Percentiles rank a stretch among this genome's conserved stretches.
These are phyloP conservation scores for Cytospora chrysosperma DNA, from an alignment of 2,329 filamentous ascomycete genomes.

Conservation along the genomic window DNA sequence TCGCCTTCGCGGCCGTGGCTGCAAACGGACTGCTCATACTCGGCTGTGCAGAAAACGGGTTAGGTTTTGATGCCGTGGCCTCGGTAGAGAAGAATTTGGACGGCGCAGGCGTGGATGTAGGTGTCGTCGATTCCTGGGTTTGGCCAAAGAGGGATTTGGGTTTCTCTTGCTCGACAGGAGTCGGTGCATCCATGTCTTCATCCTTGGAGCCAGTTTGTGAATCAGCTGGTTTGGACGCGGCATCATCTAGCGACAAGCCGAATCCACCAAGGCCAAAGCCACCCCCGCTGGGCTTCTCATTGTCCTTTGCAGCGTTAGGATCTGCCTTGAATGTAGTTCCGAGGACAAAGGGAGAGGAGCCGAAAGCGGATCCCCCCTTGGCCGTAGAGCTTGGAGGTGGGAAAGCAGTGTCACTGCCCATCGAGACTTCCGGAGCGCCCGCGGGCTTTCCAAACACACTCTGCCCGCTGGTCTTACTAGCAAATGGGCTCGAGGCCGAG, in stretches of 20 bases:
- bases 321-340: constrained; percentile 67
- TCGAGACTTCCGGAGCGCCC: constrained; percentile 33
- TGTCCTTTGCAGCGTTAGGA: constrained; percentile 58
- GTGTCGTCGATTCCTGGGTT: constrained; percentile 43
- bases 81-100: constrained; percentile 28
- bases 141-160: constrained; percentile 36
- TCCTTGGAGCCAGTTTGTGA: constrained; percentile 40
- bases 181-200: constrained; percentile 50
- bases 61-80: constrained; percentile 6
- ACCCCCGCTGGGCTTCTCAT: constrained; percentile 45
- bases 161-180: constrained; percentile 38
- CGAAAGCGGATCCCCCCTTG: constrained; percentile 40
- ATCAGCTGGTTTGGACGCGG: constrained; percentile 35
- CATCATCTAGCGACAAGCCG: constrained; percentile 54
- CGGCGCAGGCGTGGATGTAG: constrained; percentile 52
- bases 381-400: constrained; percentile 40
- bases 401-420: constrained; percentile 41
- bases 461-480: constrained; percentile 26
- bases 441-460: constrained; percentile 6
- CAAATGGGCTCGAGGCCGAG: constrained; percentile 35
- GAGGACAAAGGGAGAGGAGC: constrained; percentile 63
- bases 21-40: constrained; percentile 27
- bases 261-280: constrained; percentile 61
- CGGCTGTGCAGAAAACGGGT: constrained; percentile 17
- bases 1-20: background rate